Evolutionary conservation across 495 filamentous ascomycete genomes (phyloP).

Genomic region (Pyrenopolyporus hunteri): DNA sequence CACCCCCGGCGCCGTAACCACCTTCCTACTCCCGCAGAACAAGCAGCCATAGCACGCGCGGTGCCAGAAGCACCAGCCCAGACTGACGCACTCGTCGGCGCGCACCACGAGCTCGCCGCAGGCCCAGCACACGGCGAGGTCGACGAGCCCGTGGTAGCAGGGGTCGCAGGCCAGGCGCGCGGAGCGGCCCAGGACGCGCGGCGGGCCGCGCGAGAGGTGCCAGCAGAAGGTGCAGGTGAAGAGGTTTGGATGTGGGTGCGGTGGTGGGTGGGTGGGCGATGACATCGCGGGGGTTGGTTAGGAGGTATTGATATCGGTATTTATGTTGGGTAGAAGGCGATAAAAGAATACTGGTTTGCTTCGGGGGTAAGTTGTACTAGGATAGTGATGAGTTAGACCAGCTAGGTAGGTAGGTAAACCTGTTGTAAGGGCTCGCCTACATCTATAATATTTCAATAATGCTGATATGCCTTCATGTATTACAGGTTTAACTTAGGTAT

Average conservation of each 20-base stretch:
- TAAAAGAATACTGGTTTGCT: neutral
- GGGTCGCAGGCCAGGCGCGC: conserved; percentile 48
- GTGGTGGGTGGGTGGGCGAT: neutral
- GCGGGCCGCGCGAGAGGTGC: conserved; percentile 35
- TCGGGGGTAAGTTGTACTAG: neutral
- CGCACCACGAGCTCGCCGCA: conserved; percentile 54
- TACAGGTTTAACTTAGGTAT: conserved; percentile 2
- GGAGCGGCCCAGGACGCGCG: conserved; percentile 38
- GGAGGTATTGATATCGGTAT: neutral
- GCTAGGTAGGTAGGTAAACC: neutral
- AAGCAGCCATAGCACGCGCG: conserved; percentile 55
- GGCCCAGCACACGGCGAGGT: conserved; percentile 56
- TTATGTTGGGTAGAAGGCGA: neutral
- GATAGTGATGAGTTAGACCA: neutral
- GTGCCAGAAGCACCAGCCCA: conserved; percentile 60
- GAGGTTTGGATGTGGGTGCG: conserved; percentile 9
- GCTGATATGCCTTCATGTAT: neutral
- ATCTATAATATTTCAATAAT: neutral
- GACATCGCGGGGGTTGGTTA: too few relatives aligned
- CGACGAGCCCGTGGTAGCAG: conserved; percentile 48
- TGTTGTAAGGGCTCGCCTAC: neutral
- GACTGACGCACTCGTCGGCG: conserved; percentile 52
- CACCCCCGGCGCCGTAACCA: conserved; percentile 17
- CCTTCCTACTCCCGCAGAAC: conserved; percentile 44
- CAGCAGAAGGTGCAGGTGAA: conserved; percentile 60